Conservation (phyloP, 768 basidiomycete genomes). For the Podaxis sp. region DNA sequence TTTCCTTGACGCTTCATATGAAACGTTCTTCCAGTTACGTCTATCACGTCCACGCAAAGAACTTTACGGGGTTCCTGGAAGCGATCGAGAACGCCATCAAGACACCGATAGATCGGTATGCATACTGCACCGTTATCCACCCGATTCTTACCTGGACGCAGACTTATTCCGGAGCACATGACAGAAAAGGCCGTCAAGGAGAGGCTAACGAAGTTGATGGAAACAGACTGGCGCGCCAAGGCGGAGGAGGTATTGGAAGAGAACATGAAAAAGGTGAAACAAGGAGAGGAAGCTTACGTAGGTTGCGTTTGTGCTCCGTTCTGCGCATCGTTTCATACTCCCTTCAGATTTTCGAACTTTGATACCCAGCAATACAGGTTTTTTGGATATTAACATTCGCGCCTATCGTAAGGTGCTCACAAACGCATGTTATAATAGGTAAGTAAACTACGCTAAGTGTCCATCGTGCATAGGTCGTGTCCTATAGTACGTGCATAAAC, state of each 20-base stretch:
- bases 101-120: slow-evolving; percentile 29
- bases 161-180: slow-evolving; percentile 31
- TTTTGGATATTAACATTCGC: neutral
- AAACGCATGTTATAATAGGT: neutral
- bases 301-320: neutral
- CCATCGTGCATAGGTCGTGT: neutral
- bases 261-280: slow-evolving; percentile 15
- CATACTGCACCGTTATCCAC: neutral
- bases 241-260: slow-evolving; percentile 23
- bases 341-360: slow-evolving; percentile 12
- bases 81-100: slow-evolving; percentile 25
- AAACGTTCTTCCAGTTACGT: slow-evolving; percentile 23
- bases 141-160: neutral
- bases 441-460: neutral
- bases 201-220: slow-evolving; percentile 25
- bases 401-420: neutral
- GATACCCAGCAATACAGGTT: neutral
- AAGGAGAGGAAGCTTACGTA: slow-evolving; percentile 18
- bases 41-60: slow-evolving; percentile 28
- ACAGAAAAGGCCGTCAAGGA: slow-evolving; percentile 23
- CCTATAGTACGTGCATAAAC: neutral
- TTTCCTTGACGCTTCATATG: neutral
- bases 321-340: neutral
- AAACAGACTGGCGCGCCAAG: slow-evolving; percentile 27
- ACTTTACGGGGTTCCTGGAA: slow-evolving; percentile 26